Base-by-base conservation (phyloP, 108 stramenopile genomes). In the Craspedostauros australis region DNA sequence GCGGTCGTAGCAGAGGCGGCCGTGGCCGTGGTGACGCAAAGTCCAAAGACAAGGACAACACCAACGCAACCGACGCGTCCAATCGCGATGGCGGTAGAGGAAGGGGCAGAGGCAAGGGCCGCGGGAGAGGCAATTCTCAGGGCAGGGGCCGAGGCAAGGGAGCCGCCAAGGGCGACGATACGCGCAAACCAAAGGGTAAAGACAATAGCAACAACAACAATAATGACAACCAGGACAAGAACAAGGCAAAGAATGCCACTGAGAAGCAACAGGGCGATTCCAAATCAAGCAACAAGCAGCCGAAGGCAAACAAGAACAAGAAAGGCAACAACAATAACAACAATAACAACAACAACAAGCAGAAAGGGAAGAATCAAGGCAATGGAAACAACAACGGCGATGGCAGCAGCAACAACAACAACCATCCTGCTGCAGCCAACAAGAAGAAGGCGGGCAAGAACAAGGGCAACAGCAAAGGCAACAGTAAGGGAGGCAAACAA, bases 1-100 rank as follows among this genome's bases (percentile, higher is more conserved):
- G 54, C 21, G 15, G 62, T n/a, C n/a, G 52, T 43, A 23, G 62
- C 32, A 42, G 54, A 34, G 54, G 62, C 49, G 39, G 53, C 46
- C n/a, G 62, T 31, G 42, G 51, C 45, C 31, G 15, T 22, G 18
- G 41, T 24, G 21, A 30, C 26, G 20, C 19, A 12, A 23, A 19
- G 6, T 11, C 27, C 5, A 39, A 39, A 15, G 28, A 12, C 44
- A 57, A 43, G 14, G 27, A 12, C 47, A 50, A 49, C 4, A 58
- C 46, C 44, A 47, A 49, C 29, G 23, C 34, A 27, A 3, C 36
- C 37, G 5, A 8, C 23, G 5, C 18, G 30, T 24, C n/a, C 7
- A 27, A 27, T 49, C 5, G 26, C 6, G 47, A 15, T 49, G 21
- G 26, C 23, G 47, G 26, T 28, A 23, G 47, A 49, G 26, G 26